Base-by-base conservation (phyloP, 768 basidiomycete species). In the Phlegmacium glaucopus region DNA sequence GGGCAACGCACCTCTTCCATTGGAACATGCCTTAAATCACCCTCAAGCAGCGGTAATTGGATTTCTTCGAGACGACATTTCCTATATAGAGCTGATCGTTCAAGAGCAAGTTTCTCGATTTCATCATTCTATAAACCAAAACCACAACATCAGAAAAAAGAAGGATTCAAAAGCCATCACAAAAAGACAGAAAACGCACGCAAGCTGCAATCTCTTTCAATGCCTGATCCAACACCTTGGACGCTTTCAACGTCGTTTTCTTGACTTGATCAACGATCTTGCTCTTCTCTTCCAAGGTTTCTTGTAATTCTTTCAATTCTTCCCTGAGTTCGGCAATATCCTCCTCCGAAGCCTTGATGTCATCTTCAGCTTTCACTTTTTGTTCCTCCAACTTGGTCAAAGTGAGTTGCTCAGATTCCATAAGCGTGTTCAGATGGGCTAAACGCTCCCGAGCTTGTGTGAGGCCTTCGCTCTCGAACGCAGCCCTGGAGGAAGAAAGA, bases 21-120 rank as follows among this genome's bases (percentile, higher is more conserved):
- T 0, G 95, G 90, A 2, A 98, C 90, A 55, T 89, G 80, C 64
- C 82, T 85, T 45, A 98, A 69, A 58, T 82, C 78, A 6, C 95
- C 96, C 45, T 77, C 64, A 11, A 75, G 55, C 10, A 98, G 70
- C 0, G 95, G 94, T 13, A 99, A 64, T 49, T 78, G 78, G 55
- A 97, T 87, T 57, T 96, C 94, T 52, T 99, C 96, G 37, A 99
- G 74, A 52, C 93, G 81, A 66, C 95, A 97, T 60, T 90, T 90
- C 12, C 94, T 81, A 62, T 97, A 98, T 39, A 90, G 78, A 0
- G 85, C 73, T 17, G 92, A 90, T 17, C 95, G 76, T 59, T 97
- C 94, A 39, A 91, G 74, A 0, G 83, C 85, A 22, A 87, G 68
- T 61, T 90, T 91, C 64, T 93, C 91, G 49, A 96, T 96, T 59